These are phyloP conservation scores for Metschnikowia noctiluminum DNA, from an alignment of 805 yeast genomes.

Conservation along the genomic window DNA sequence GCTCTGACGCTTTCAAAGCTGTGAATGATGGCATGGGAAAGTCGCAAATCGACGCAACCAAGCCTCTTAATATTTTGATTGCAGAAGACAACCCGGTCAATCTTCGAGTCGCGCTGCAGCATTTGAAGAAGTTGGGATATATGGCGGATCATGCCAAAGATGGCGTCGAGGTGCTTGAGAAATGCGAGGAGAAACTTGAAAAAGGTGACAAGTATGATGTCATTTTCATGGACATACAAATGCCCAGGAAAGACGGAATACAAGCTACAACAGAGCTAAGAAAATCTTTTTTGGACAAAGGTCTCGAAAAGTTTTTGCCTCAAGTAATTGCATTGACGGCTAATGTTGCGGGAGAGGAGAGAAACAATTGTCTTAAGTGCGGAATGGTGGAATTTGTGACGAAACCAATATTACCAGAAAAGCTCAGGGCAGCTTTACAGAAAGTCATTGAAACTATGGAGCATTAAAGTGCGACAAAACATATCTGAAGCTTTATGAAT, in stretches of 20 bases:
- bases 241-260: slow-evolving; percentile 58
- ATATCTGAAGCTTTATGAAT: too few relatives aligned
- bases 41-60: background rate
- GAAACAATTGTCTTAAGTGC: slow-evolving; percentile 42
- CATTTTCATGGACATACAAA: slow-evolving; percentile 55
- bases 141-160: slow-evolving; percentile 51
- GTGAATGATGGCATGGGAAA: background rate
- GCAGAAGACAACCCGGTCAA: slow-evolving; percentile 56
- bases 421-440: slow-evolving; percentile 35
- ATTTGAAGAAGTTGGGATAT: slow-evolving; percentile 48
- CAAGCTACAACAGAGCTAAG: slow-evolving; percentile 42
- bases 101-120: slow-evolving; percentile 48
- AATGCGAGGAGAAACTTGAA: slow-evolving; percentile 25
- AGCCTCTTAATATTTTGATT: slow-evolving; percentile 46
- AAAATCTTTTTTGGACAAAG: slow-evolving; percentile 24
- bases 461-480: background rate
- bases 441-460: slow-evolving; percentile 8
- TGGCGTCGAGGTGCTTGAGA: slow-evolving; percentile 44
- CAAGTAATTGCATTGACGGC: slow-evolving; percentile 48
- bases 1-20: background rate
- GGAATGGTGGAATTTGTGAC: slow-evolving; percentile 54
- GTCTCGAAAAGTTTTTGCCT: slow-evolving; percentile 25
- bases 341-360: slow-evolving; percentile 53
- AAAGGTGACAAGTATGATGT: slow-evolving; percentile 41
- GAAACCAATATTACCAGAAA: slow-evolving; percentile 50